Percentiles rank a stretch among this genome's conserved stretches.
Evolutionary conservation across 1,284 basidiomycete genomes (phyloP).

Genomic region (Pholiota adiposa): DNA sequence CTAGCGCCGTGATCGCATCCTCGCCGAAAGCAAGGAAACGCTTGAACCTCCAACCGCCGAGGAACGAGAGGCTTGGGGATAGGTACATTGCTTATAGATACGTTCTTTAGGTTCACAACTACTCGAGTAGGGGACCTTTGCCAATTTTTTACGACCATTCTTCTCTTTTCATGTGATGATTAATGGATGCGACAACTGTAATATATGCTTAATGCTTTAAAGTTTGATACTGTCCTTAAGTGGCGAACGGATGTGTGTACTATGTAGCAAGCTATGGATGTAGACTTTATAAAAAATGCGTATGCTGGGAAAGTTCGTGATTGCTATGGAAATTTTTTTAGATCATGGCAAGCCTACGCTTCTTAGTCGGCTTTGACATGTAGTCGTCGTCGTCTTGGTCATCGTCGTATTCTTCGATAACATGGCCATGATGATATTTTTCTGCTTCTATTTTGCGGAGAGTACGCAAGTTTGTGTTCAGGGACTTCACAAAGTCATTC

Average conservation of each 20-base stretch:
- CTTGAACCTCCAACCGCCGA: conserved; percentile 19
- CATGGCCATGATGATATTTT: conserved; percentile 29
- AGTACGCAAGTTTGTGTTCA: conserved; percentile 56
- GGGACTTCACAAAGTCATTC: conserved; percentile 69
- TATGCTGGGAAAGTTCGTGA: not conserved
- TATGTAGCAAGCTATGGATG: not conserved
- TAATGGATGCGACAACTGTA: not conserved
- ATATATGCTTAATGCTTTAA: conserved; percentile 3
- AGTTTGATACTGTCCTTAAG: not conserved
- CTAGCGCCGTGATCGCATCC: conserved; percentile 40
- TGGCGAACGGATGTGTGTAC: not conserved
- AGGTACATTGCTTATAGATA: conserved; percentile 36
- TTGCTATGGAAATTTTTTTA: not conserved
- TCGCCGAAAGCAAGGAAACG: conserved; percentile 23
- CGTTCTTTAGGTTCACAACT: conserved; percentile 28
- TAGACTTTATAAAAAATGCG: not conserved
- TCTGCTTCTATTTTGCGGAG: conserved; percentile 61
- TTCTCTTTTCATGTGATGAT: not conserved
- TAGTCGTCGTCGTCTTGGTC: conserved; percentile 41
- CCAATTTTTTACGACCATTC: too few species aligned
- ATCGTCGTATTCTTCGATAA: conserved; percentile 32
- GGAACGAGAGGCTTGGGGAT: conserved; percentile 34
- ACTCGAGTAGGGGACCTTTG: too few species aligned
- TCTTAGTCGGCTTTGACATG: conserved; percentile 33
- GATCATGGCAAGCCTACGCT: conserved; percentile 25